These are phyloP conservation scores for Trypanosoma scelopori DNA, from an alignment of 208 protist genomes.

Conservation along the genomic window DNA sequence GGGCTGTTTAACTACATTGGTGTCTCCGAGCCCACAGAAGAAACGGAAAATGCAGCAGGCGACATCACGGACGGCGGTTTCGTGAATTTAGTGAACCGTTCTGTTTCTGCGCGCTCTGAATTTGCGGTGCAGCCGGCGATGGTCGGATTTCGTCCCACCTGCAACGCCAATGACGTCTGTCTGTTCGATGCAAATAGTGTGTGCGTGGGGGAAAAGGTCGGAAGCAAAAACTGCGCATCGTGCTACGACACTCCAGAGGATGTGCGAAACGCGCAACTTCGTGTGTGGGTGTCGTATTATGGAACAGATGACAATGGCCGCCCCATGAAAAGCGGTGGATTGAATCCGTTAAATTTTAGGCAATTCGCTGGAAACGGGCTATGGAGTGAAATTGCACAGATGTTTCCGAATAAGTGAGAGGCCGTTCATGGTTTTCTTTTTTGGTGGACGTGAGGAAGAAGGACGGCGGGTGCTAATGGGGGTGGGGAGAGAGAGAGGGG, in stretches of 20 bases:
- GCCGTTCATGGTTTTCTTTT: neutral
- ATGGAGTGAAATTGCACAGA: slow-evolving; percentile 12
- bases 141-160: slow-evolving; percentile 80
- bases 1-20: slow-evolving; percentile 82
- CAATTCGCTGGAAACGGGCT: slow-evolving; percentile 39
- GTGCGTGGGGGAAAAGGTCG: slow-evolving; percentile 62
- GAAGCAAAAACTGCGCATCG: slow-evolving; percentile 73
- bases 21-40: neutral
- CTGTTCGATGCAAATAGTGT: slow-evolving; percentile 39
- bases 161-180: slow-evolving; percentile 50
- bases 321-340: slow-evolving; percentile 59
- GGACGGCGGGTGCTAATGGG: neutral
- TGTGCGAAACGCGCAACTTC: slow-evolving; percentile 25
- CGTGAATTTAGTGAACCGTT: neutral
- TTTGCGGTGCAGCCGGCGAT: slow-evolving; percentile 50
- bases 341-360: slow-evolving; percentile 69
- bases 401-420: neutral
- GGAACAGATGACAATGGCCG: slow-evolving; percentile 60
- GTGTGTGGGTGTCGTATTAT: slow-evolving; percentile 73
- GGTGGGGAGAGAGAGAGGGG: too few relatives aligned
- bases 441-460: neutral
- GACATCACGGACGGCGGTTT: neutral
- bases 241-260: slow-evolving; percentile 35
- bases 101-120: neutral
- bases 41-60: neutral